Conservation (phyloP, 2,329 filamentous ascomycete genomes). For the Colletotrichum paranaense region DNA sequence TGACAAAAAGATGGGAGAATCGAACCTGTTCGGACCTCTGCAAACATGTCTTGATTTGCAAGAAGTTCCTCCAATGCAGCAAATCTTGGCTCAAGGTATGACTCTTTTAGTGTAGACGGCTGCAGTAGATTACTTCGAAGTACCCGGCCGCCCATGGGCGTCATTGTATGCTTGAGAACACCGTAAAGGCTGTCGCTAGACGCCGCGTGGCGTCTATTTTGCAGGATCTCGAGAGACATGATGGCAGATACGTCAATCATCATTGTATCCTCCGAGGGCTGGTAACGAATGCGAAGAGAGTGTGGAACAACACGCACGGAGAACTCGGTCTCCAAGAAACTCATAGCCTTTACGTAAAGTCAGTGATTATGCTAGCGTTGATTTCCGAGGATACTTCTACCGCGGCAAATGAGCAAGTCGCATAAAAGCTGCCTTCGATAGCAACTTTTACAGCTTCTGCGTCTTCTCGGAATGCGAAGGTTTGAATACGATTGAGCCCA, state of each 20-base stretch:
- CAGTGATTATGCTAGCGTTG: constrained; percentile 32
- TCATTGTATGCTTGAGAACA: constrained; percentile 84
- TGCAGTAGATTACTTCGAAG: constrained; percentile 89
- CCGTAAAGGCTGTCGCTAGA: constrained; percentile 88
- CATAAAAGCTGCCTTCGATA: constrained; percentile 85
- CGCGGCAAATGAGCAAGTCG: constrained; percentile 86
- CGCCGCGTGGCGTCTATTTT: constrained; percentile 82
- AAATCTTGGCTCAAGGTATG: constrained; percentile 78
- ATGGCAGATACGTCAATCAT: constrained; percentile 94
- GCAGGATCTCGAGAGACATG: constrained; percentile 86
- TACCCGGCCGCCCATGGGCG: constrained; percentile 88
- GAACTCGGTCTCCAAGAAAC: constrained; percentile 80
- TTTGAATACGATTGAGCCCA: constrained; percentile 82
- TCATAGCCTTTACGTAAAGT: constrained; percentile 70
- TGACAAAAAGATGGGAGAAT: background rate
- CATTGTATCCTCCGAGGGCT: constrained; percentile 92
- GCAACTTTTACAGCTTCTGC: constrained; percentile 84
- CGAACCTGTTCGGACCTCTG: constrained; percentile 75
- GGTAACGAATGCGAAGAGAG: constrained; percentile 86
- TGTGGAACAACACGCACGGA: constrained; percentile 78
- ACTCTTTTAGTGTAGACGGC: constrained; percentile 77
- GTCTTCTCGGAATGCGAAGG: constrained; percentile 83
- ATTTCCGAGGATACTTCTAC: constrained; percentile 60
- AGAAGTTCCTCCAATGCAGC: constrained; percentile 87
- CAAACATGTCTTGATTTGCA: constrained; percentile 87